These are phyloP conservation scores for Geotrichum carabidarum DNA, from an alignment of 1,139 yeast genomes.

Conservation along the genomic window DNA sequence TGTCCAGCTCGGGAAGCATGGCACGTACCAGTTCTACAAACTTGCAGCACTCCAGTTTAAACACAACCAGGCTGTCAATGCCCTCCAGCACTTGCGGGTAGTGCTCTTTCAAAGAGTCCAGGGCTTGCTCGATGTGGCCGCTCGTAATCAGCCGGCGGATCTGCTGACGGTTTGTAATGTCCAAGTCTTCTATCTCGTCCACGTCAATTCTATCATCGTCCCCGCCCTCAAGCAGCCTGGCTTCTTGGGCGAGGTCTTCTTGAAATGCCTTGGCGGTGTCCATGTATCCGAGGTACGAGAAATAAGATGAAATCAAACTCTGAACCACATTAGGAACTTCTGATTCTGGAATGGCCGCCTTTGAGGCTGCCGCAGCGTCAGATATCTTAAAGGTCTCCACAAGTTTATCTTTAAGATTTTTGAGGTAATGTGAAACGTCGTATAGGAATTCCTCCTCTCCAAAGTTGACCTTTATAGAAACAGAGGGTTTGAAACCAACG, in stretches of 20 bases:
- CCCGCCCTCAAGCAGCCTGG: not conserved
- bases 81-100: conserved; percentile 46
- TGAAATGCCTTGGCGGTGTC: conserved; percentile 63
- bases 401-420: conserved; percentile 39
- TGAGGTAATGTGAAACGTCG: conserved; percentile 64
- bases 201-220: not conserved
- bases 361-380: not conserved
- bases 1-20: conserved; percentile 7
- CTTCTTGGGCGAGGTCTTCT: conserved; percentile 32
- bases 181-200: conserved; percentile 12
- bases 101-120: conserved; percentile 42
- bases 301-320: conserved; percentile 59
- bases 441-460: conserved; percentile 63
- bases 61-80: conserved; percentile 43
- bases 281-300: conserved; percentile 67
- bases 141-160: conserved; percentile 45
- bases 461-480: conserved; percentile 59
- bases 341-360: not conserved
- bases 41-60: conserved; percentile 51
- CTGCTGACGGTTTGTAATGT: conserved; percentile 46
- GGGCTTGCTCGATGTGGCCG: conserved; percentile 48
- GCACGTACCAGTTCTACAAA: conserved; percentile 43
- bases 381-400: conserved; percentile 11
- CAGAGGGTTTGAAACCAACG: conserved; percentile 46
- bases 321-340: conserved; percentile 46